Evolutionary conservation across 306 rosid genomes (phyloP).

Genomic region (Rosa multiflora): DNA sequence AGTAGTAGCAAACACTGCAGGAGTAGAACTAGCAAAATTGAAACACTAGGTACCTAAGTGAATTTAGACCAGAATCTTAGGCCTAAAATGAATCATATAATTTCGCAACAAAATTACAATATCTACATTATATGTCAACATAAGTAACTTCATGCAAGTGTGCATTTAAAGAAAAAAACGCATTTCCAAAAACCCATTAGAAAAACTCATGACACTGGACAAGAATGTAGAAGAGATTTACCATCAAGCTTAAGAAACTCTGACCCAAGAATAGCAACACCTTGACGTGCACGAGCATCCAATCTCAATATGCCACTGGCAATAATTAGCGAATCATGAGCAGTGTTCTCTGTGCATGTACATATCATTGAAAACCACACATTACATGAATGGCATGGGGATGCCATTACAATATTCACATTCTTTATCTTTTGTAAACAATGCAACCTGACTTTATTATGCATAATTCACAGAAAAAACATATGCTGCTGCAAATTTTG

Average conservation of each 20-base stretch:
- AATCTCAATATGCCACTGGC: conserved; percentile 85
- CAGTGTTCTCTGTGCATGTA: conserved; percentile 16
- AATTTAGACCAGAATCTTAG: neutral
- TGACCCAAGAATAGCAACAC: conserved; percentile 82
- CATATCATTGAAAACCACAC: neutral
- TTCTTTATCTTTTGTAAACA: neutral
- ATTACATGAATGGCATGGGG: neutral
- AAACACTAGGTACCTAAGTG: too few relatives aligned
- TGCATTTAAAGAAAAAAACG: neutral
- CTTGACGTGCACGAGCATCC: conserved; percentile 90
- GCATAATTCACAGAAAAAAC: neutral
- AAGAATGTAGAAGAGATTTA: conserved; percentile 32
- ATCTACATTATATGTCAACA: neutral
- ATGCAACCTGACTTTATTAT: neutral
- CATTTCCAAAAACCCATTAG: conserved; percentile 19
- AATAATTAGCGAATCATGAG: conserved; percentile 32
- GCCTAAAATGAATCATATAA: neutral
- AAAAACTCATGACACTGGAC: conserved; percentile 8
- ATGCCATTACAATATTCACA: neutral
- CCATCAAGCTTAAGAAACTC: conserved; percentile 90
- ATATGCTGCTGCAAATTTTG: neutral
- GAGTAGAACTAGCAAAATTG: neutral
- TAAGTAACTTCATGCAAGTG: neutral
- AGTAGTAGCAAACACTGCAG: neutral
- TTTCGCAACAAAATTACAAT: neutral